These are phyloP conservation scores for Metschnikowia borealis DNA, from an alignment of 805 yeast genomes.

Conservation along the genomic window DNA sequence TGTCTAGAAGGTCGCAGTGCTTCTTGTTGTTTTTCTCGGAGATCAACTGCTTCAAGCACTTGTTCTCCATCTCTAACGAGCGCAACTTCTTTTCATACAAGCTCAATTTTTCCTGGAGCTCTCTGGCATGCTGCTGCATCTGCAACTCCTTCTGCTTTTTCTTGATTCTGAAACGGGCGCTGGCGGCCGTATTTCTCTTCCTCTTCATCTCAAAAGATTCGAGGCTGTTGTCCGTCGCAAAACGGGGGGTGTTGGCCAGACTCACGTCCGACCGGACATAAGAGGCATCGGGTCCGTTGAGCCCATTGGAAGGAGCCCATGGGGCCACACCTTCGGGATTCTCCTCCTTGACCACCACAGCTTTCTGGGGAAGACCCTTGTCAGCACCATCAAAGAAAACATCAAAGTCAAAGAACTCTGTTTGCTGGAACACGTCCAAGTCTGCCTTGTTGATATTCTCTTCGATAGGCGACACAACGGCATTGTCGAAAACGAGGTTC, in stretches of 20 bases:
- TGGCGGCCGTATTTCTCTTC: slow-evolving; percentile 87
- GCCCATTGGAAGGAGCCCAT: not conserved
- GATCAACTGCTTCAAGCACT: slow-evolving; percentile 75
- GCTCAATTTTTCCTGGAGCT: slow-evolving; percentile 63
- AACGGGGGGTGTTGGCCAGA: not conserved
- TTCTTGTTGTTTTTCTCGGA: slow-evolving; percentile 61
- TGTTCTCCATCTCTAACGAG: slow-evolving; percentile 91
- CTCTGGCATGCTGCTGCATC: slow-evolving; percentile 73
- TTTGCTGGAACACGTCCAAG: slow-evolving; percentile 37
- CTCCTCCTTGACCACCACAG: slow-evolving; percentile 7
- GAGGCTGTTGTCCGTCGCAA: not conserved
- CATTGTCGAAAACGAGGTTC: slow-evolving; percentile 35
- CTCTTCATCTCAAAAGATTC: slow-evolving; percentile 56
- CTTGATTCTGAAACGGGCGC: slow-evolving; percentile 88
- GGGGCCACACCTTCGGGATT: not conserved
- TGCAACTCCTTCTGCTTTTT: slow-evolving; percentile 91
- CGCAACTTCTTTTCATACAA: slow-evolving; percentile 69
- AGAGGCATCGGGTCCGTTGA: not conserved
- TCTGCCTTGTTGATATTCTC: slow-evolving; percentile 21
- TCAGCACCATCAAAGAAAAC: slow-evolving; percentile 23
- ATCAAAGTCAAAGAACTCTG: slow-evolving; percentile 40
- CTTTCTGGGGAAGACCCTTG: slow-evolving; percentile 3
- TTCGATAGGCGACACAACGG: slow-evolving; percentile 20
- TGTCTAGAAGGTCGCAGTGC: slow-evolving; percentile 25
- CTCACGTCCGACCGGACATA: not conserved